These are phyloP conservation scores for Abrus pulchellus DNA, from an alignment of 306 rosid genomes.

Conservation along the genomic window DNA sequence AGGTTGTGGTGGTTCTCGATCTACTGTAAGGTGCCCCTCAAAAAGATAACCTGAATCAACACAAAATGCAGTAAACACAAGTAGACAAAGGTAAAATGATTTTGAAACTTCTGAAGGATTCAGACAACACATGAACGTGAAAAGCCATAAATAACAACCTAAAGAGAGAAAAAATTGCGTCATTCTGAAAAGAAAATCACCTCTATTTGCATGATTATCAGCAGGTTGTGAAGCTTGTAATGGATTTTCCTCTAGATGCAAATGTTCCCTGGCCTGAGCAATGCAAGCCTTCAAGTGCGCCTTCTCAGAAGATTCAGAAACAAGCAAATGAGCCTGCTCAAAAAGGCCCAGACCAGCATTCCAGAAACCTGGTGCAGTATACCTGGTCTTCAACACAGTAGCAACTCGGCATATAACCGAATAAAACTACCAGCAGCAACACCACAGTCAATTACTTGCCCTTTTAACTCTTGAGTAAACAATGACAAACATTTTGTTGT, in stretches of 20 bases:
- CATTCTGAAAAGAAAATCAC: slow-evolving; percentile 48
- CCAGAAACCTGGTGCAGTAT: slow-evolving; percentile 92
- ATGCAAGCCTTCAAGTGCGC: slow-evolving; percentile 65
- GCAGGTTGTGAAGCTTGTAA: slow-evolving; percentile 48
- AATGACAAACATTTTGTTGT: slow-evolving; percentile 17
- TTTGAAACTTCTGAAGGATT: background rate
- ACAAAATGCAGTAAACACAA: background rate
- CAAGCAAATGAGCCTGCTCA: slow-evolving; percentile 63
- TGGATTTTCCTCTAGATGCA: slow-evolving; percentile 67
- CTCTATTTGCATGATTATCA: slow-evolving; percentile 56
- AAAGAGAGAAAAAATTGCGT: background rate
- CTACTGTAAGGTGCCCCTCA: slow-evolving; percentile 96
- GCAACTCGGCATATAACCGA: slow-evolving; percentile 78
- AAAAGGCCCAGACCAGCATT: slow-evolving; percentile 80
- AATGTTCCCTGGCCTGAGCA: slow-evolving; percentile 73
- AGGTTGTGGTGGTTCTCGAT: slow-evolving; percentile 92
- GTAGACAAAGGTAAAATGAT: background rate
- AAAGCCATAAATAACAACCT: slow-evolving; percentile 24
- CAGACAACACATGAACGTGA: slow-evolving; percentile 14
- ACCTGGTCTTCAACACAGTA: slow-evolving; percentile 83
- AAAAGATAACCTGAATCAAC: slow-evolving; percentile 80
- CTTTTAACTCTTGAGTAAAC: slow-evolving; percentile 38
- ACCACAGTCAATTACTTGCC: slow-evolving; percentile 12
- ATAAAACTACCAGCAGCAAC: slow-evolving; percentile 61
- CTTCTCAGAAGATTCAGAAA: slow-evolving; percentile 72